These are phyloP conservation scores for Calonectria ilicicola DNA, from an alignment of 2,329 filamentous ascomycete genomes.

Conservation along the genomic window DNA sequence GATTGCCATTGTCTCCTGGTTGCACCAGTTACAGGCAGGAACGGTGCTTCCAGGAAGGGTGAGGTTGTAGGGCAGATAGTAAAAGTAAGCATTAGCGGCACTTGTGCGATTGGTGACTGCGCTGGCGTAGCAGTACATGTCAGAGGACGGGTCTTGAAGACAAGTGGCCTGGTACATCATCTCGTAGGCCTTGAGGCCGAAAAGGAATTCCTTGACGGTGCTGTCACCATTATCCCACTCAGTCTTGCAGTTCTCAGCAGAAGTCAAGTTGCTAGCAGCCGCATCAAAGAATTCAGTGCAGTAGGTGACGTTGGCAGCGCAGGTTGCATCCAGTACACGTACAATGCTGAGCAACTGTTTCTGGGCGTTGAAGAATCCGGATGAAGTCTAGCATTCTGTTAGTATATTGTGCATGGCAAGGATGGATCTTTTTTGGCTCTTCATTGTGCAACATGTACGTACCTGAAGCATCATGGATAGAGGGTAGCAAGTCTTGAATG, in stretches of 20 bases:
- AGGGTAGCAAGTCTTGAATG: conserved; percentile 82
- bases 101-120: conserved; percentile 82
- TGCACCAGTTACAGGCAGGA: conserved; percentile 82
- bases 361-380: conserved; percentile 83
- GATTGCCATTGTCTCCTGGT: conserved; percentile 84
- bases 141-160: conserved; percentile 73
- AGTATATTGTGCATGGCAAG: neutral
- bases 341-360: conserved; percentile 79
- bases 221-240: conserved; percentile 78
- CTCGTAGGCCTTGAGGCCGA: conserved; percentile 81
- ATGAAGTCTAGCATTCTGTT: conserved; percentile 73
- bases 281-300: conserved; percentile 75
- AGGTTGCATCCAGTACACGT: conserved; percentile 82
- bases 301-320: conserved; percentile 71
- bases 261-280: conserved; percentile 75
- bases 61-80: conserved; percentile 85
- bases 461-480: conserved; percentile 87
- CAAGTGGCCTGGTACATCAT: conserved; percentile 86
- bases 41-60: conserved; percentile 73
- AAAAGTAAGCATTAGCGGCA: conserved; percentile 81
- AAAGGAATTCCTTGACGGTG: conserved; percentile 79
- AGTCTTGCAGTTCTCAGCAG: conserved; percentile 72
- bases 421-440: neutral
- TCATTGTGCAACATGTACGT: conserved; percentile 42
- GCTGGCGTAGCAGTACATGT: conserved; percentile 84